Evolutionary conservation across 805 yeast genomes (phyloP).

Genomic region (Starmera dryadoides): DNA sequence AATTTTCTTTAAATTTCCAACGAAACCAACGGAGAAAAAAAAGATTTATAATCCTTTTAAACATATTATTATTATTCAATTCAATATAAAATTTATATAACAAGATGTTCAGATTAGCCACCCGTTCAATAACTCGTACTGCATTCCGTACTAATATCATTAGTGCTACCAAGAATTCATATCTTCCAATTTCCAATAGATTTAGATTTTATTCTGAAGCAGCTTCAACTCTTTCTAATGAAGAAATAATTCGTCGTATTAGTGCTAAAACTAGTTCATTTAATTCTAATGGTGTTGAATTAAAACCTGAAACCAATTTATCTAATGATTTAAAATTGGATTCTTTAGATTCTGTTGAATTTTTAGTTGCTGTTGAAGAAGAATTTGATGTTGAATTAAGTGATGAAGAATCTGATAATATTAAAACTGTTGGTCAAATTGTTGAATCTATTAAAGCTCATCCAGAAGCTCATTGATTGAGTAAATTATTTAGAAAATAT

Average conservation of each 20-base stretch:
- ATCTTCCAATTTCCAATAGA: slow-evolving; percentile 12
- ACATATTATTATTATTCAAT: too few species aligned
- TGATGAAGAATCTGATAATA: slow-evolving; percentile 87
- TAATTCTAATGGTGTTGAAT: slow-evolving; percentile 45
- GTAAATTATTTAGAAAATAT: too few species aligned
- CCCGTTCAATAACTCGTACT: slow-evolving; percentile 24
- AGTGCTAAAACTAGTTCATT: slow-evolving; percentile 67
- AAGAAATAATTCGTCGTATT: slow-evolving; percentile 78
- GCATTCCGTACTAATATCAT: slow-evolving; percentile 29
- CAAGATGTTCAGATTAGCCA: slow-evolving; percentile 46
- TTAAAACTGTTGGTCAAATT: slow-evolving; percentile 91
- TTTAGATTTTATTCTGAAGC: slow-evolving; percentile 51
- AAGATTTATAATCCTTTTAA: too few species aligned
- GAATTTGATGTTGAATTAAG: slow-evolving; percentile 80
- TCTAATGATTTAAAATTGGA: slow-evolving; percentile 74
- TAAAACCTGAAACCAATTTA: slow-evolving; percentile 31
- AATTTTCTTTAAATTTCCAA: too few species aligned
- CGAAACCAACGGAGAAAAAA: too few species aligned
- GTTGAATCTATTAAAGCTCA: slow-evolving; percentile 76
- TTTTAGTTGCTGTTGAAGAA: slow-evolving; percentile 93
- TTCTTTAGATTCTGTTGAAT: slow-evolving; percentile 91
- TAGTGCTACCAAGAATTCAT: slow-evolving; percentile 26
- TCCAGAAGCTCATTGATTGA: slow-evolving; percentile 37
- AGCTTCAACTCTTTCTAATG: slow-evolving; percentile 60
- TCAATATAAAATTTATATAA: too few species aligned